These are phyloP conservation scores for Wickerhamiella kazuoi DNA, from an alignment of 805 yeast species.

Conservation along the genomic window DNA sequence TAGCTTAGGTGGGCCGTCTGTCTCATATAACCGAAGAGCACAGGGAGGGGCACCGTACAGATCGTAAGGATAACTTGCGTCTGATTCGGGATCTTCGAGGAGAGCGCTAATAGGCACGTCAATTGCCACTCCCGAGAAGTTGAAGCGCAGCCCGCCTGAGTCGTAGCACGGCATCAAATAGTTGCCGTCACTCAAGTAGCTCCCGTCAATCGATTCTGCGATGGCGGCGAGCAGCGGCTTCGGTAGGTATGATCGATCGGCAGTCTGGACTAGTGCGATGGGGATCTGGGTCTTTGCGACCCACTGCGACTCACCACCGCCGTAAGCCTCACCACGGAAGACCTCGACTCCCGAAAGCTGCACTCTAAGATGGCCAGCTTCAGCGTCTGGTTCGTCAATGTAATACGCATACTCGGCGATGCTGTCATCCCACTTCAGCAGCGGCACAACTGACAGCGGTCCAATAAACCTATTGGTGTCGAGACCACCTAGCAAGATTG, in stretches of 20 bases:
- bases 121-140: constrained; percentile 4
- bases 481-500: constrained; percentile 50
- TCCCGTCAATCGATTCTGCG: constrained; percentile 22
- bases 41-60: constrained; percentile 1
- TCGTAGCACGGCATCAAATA: background rate
- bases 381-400: background rate
- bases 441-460: constrained; percentile 19
- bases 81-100: constrained; percentile 8
- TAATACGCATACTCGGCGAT: too few relatives aligned
- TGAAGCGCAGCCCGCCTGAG: background rate
- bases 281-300: constrained; percentile 3
- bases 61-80: background rate
- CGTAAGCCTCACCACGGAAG: background rate
- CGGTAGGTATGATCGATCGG: constrained; percentile 14
- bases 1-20: constrained; percentile 32
- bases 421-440: too few relatives aligned
- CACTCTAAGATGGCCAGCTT: background rate
- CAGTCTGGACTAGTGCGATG: constrained; percentile 10
- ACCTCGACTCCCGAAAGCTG: constrained; percentile 2
- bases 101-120: constrained; percentile 11
- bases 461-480: constrained; percentile 46
- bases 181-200: constrained; percentile 25
- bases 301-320: background rate
- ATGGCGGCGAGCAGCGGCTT: constrained; percentile 4
- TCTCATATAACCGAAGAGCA: background rate